Evolutionary conservation across 1,284 basidiomycete genomes (phyloP).

Genomic region (Coniferiporia weirii): DNA sequence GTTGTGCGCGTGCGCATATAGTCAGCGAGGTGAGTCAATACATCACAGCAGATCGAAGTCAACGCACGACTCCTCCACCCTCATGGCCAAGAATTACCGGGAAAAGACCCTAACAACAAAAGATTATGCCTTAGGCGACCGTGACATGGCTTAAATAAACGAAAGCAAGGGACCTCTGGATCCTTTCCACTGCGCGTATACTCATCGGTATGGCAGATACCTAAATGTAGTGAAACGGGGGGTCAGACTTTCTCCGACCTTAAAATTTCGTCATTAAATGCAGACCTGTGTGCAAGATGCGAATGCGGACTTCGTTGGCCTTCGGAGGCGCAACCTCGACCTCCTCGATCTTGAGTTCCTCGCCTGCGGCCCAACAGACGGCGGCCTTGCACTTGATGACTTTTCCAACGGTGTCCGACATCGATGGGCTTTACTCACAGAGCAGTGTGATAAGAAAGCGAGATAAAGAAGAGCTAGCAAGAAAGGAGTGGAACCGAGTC

Average conservation of each 20-base stretch:
- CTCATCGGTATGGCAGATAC: slow-evolving; percentile 98
- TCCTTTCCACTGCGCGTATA: slow-evolving; percentile 97
- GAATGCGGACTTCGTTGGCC: slow-evolving; percentile 90
- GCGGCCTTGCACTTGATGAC: slow-evolving; percentile 92
- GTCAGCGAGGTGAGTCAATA: slow-evolving; percentile 17
- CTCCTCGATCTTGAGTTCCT: slow-evolving; percentile 85
- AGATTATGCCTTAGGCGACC: not conserved
- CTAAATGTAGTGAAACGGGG: slow-evolving; percentile 29
- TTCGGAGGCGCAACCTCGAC: slow-evolving; percentile 91
- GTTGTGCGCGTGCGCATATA: slow-evolving; percentile 5
- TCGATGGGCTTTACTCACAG: slow-evolving; percentile 25
- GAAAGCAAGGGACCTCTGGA: slow-evolving; percentile 60
- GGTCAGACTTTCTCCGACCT: no score
- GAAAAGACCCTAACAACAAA: slow-evolving; percentile 70
- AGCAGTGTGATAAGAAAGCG: not conserved
- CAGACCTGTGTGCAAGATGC: slow-evolving; percentile 82
- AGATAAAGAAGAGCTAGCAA: slow-evolving; percentile 17
- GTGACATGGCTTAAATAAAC: slow-evolving; percentile 6
- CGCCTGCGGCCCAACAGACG: slow-evolving; percentile 92
- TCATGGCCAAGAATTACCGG: slow-evolving; percentile 94
- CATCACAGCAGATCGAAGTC: slow-evolving; percentile 24
- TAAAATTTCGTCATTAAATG: not conserved
- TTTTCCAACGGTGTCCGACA: slow-evolving; percentile 68
- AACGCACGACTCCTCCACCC: slow-evolving; percentile 74
- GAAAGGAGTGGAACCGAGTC: not conserved